Evolutionary conservation across 2,329 filamentous ascomycete genomes (phyloP).

Genomic region (Colletotrichum karsti): DNA sequence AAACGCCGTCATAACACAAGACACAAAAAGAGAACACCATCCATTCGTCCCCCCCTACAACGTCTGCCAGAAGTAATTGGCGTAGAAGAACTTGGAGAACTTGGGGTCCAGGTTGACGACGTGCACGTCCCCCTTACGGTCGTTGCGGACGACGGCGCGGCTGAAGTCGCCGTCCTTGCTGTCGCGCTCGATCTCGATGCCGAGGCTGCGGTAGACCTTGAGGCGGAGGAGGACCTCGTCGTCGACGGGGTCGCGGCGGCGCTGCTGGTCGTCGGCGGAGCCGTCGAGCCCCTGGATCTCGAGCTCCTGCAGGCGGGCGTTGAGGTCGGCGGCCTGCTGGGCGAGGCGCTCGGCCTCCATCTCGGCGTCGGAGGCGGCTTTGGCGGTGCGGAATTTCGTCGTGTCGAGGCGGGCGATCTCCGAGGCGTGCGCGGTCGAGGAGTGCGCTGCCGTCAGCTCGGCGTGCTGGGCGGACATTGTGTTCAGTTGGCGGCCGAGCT

Average conservation of each 20-base stretch:
- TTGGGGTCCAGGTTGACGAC: constrained; percentile 94
- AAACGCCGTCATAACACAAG: constrained; percentile 9
- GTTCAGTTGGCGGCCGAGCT: constrained; percentile 78
- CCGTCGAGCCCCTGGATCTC: constrained; percentile 90
- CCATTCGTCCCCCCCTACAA: constrained; percentile 57
- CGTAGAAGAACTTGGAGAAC: constrained; percentile 90
- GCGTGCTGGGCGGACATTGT: constrained; percentile 79
- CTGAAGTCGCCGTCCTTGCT: constrained; percentile 81
- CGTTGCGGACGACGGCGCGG: constrained; percentile 86
- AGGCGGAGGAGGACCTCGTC: constrained; percentile 78
- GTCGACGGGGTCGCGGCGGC: constrained; percentile 58
- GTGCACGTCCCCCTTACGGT: constrained; percentile 88
- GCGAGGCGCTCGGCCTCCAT: constrained; percentile 94
- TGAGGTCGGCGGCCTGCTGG: constrained; percentile 78
- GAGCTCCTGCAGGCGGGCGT: constrained; percentile 79
- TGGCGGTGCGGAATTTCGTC: constrained; percentile 94
- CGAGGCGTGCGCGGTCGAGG: constrained; percentile 80
- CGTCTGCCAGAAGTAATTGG: constrained; percentile 95
- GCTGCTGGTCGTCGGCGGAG: constrained; percentile 41
- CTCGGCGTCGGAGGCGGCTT: constrained; percentile 87
- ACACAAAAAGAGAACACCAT: background rate
- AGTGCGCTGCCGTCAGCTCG: constrained; percentile 79
- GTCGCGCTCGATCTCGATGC: constrained; percentile 86
- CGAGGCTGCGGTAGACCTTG: constrained; percentile 89
- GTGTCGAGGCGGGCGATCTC: constrained; percentile 90